phyloP scores from a whole-genome alignment of 164 flowering plant genomes.

The Annona cherimola region DNA sequence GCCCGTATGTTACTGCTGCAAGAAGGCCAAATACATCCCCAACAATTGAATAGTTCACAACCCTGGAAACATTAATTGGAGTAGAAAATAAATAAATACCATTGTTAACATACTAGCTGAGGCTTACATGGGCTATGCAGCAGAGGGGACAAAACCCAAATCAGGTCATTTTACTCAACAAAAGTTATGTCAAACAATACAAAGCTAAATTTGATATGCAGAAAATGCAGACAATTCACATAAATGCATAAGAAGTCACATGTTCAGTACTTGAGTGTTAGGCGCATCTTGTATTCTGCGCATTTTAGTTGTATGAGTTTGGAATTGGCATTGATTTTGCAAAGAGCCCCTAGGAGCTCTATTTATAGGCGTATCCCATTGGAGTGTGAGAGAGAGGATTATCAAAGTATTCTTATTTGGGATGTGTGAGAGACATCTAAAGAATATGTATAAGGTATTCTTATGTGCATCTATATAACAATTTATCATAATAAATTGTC shows the following conservation, averaged over 20 bases:
- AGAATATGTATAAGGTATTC: too few species aligned
- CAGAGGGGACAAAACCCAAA: background rate
- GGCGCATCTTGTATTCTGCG: too few species aligned
- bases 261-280: too few species aligned
- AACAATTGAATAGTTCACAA: conserved; percentile 70
- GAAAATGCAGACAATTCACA: background rate
- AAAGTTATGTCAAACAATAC: background rate
- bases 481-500: too few species aligned
- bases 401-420: too few species aligned
- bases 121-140: background rate
- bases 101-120: background rate
- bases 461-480: too few species aligned
- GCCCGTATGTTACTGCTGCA: conserved; percentile 83
- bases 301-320: too few species aligned
- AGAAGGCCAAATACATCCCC: conserved; percentile 98
- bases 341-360: too few species aligned
- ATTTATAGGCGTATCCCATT: too few species aligned
- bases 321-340: too few species aligned
- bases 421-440: too few species aligned
- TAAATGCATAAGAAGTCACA: background rate
- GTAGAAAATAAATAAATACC: background rate
- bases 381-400: too few species aligned
- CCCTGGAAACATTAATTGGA: conserved; percentile 24
- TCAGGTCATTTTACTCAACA: background rate
- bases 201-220: background rate